Evolutionary conservation across 106 monocot species (phyloP), one percentile per base, ranked within the genome.

Genomic region (Ottelia alismoides): DNA sequence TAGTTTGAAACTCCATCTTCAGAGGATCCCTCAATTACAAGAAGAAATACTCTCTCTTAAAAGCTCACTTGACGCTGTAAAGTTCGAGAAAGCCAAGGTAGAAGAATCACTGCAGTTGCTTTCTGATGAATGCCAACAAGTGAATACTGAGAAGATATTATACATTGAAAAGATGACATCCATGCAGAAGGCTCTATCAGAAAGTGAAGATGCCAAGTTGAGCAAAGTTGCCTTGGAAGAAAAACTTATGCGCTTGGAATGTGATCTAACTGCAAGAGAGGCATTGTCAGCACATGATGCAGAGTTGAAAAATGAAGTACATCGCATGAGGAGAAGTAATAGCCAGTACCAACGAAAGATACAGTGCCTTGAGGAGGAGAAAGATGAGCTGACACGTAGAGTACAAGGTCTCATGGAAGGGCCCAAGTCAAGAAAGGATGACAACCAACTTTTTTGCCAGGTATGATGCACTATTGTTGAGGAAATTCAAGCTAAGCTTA

Each of bases 271-370:
- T 28, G 69, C 67, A 40, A 66, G 60, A 52, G 87, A 88, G 47
- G 75, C 76, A 56, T 67, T 71, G 31, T 61, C 52, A 59, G 64
- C 66, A 52, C 67, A 78, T 29, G 84, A 84, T 60, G 65, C 69
- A 25, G 83, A 83, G 50, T 58, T 76, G 51, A 84, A 75, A 58
- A 88, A 88, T 60, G 93, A 93, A 53, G 64, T 88, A 47, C 70
- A 67, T 35, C 59, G 66, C 1, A 78, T 80, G n/a, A 93, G 71
- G 44, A 75, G 65, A 68, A 25, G 65, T 62, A 84, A 84, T 45
- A 88, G 68, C 44, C 84, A 84, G 63, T 88, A 76, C 55, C 75
- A 77, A 31, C 66, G 74, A 55, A 84, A 70, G 56, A 64, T 93
- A 52, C 61, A 81, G 54, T 65, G 49, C 46, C 65, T 88, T 32